These are phyloP conservation scores for Aspergillus bertholletiae DNA, from an alignment of 495 filamentous ascomycete genomes.

Conservation along the genomic window DNA sequence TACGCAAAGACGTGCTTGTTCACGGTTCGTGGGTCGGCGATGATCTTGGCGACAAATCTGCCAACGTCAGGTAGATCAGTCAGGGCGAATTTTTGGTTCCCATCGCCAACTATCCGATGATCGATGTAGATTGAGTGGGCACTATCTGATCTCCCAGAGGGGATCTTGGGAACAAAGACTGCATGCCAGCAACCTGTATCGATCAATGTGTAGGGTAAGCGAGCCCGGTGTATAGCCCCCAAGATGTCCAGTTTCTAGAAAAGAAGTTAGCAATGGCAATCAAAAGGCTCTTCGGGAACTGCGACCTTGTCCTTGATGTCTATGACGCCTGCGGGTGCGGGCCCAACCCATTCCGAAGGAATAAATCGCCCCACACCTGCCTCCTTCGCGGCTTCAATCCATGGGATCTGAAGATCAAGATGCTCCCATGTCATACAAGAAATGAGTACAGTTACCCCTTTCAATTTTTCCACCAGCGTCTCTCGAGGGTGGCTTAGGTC, in stretches of 20 bases:
- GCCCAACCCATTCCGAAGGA: conserved; percentile 23
- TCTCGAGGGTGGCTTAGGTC: conserved; percentile 22
- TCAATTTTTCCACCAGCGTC: conserved; percentile 18
- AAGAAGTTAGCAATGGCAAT: too few relatives aligned
- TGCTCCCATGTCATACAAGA: conserved; percentile 14
- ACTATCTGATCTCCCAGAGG: conserved; percentile 34
- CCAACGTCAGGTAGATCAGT: conserved; percentile 40
- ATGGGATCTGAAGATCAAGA: conserved; percentile 24
- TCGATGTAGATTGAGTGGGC: conserved; percentile 12
- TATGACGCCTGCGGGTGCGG: too few relatives aligned
- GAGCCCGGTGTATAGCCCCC: conserved; percentile 24
- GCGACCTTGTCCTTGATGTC: too few relatives aligned
- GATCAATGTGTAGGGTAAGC: conserved; percentile 43
- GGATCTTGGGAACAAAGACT: conserved; percentile 23
- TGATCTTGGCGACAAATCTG: conserved; percentile 34
- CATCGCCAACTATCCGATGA: conserved; percentile 17
- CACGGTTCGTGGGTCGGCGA: conserved; percentile 37
- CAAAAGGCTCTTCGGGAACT: too few relatives aligned
- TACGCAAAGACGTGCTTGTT: conserved; percentile 38
- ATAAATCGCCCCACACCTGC: conserved; percentile 26
- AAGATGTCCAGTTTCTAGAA: conserved; percentile 36
- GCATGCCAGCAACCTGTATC: conserved; percentile 45
- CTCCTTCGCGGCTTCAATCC: conserved; percentile 22
- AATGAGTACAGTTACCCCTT: conserved; percentile 34
- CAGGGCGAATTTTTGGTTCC: conserved; percentile 24